Base-by-base conservation (phyloP, 768 basidiomycete genomes). In the Leccinum rimulosum region DNA sequence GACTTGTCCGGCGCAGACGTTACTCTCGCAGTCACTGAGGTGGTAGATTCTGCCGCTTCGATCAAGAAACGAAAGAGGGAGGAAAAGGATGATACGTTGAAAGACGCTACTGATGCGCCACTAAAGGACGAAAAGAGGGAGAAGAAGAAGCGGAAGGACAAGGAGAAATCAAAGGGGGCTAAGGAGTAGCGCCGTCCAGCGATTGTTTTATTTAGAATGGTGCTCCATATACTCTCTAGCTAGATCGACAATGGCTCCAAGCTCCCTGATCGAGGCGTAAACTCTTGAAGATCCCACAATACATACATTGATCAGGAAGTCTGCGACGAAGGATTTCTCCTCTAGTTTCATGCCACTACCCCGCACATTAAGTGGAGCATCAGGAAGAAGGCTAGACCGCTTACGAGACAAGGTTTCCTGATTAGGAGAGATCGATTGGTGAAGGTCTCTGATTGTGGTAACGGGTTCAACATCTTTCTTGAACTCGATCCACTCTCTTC, bases 381-480 rank as follows among this genome's bases (percentile, higher is more conserved):
- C 11, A 33, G 4, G 33, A 33, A 33, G 33, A 33, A 33, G 33
- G 33, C 33, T 33, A 33, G 31, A 33, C 33, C 33, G 33, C 60
- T 62, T 57, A 55, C 36, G 17, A 27, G 8, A 70, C 65, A 60
- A 69, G 62, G 56, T 58, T 62, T 56, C 71, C 68, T 57, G 60
- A 74, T 74, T 74, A 65, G 65, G 71, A 48, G 50, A 68, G 62
- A 70, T 74, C 71, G 72, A 74, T 72, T 64, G 64, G 69, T 60
- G 62, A 63, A 62, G 69, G 69, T 60, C 55, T 61, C 40, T 43
- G 70, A 71, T 73, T 71, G 70, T 65, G 70, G 64, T 51, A 50
- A 58, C 58, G 61, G 30, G 59, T 47, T 50, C 35, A 14, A 50
- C 22, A 52, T 61, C 61, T 58, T 64, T 60, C 68, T 67, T 66